Base-by-base conservation (phyloP, 2,329 filamentous ascomycete species). In the Xylariaceae sp. region DNA sequence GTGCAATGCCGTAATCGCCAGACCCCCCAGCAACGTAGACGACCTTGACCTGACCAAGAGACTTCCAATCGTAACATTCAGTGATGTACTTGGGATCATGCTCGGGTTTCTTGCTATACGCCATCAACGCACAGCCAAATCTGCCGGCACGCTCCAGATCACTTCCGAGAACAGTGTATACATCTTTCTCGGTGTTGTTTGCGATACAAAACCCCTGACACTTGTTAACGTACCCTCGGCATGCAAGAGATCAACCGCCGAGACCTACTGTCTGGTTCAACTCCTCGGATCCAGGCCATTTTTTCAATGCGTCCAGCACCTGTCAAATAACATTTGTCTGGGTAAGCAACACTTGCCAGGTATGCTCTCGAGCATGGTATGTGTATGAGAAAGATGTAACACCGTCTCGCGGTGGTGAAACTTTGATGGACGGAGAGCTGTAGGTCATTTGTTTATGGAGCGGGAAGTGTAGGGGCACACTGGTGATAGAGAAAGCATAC, bases 201-300 rank as follows among this genome's bases (percentile, higher is more conserved):
- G 43, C 17, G 4, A 51, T 1, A 3, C 14, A 13, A 17, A 42
- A 46, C 2, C 16, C 50, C 50, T 51, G 10, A 36, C 14, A 22
- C 19, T 13, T 6, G 13, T 22, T 14, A 18, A 14, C n/a, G 14
- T 11, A 9, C 13, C 31, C 13, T 45, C 22, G 31, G 42, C 13
- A 44, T 31, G n/a, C 14, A 22, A 18, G 10, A 6, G 22, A 12
- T 11, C 10, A 22, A 44, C 19, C 10, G 14, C 16, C 40, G 18
- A 17, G 14, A 14, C 33, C 33, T 43, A 64, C 63, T 6, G 71
- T 71, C 54, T 73, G 60, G 11, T 60, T 69, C 0, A 64, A 57
- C 39, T 73, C 69, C 31, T 68, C 54, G n/a, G 64, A 70, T n/a
- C 50, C 62, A 0, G 70, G 70, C 69, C 70, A 73, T 49, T 60